These are phyloP conservation scores for Fusarium dimerum DNA, from an alignment of 2,329 filamentous ascomycete species.

Conservation along the genomic window DNA sequence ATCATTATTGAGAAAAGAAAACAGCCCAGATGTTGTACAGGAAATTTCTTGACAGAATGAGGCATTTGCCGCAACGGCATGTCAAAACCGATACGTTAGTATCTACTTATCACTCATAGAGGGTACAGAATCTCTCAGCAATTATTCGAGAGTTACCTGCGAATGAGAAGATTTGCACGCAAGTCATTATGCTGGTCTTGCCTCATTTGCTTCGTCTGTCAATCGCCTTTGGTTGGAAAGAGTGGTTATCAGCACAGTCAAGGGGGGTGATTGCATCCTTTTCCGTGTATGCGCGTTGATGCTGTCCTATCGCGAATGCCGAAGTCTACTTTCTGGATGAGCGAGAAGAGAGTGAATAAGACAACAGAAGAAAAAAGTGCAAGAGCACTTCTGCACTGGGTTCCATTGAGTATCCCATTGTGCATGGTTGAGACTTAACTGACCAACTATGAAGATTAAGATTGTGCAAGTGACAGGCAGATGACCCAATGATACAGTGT, in stretches of 20 bases:
- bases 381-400: slow-evolving; percentile 7
- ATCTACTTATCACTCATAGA: not conserved
- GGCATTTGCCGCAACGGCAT: not conserved
- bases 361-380: slow-evolving; percentile 8
- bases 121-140: not conserved
- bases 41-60: not conserved
- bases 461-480: slow-evolving; percentile 16
- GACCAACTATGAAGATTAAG: slow-evolving; percentile 12
- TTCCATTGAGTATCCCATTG: not conserved
- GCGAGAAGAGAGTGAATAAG: slow-evolving; percentile 4
- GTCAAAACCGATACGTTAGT: not conserved
- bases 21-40: too few relatives aligned
- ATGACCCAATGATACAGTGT: slow-evolving; percentile 25
- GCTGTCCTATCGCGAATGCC: slow-evolving; percentile 13
- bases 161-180: not conserved
- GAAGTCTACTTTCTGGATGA: slow-evolving; percentile 18
- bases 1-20: too few relatives aligned
- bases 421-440: slow-evolving; percentile 13
- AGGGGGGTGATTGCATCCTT: not conserved
- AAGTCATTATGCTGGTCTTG: not conserved
- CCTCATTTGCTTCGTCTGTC: not conserved
- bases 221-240: not conserved
- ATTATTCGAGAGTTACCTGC: not conserved
- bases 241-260: not conserved
- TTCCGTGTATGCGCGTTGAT: slow-evolving; percentile 9